Percentiles rank a stretch among this genome's conserved stretches.
phyloP scores from a whole-genome alignment of 306 rosid species.

The Acmispon strigosus region DNA sequence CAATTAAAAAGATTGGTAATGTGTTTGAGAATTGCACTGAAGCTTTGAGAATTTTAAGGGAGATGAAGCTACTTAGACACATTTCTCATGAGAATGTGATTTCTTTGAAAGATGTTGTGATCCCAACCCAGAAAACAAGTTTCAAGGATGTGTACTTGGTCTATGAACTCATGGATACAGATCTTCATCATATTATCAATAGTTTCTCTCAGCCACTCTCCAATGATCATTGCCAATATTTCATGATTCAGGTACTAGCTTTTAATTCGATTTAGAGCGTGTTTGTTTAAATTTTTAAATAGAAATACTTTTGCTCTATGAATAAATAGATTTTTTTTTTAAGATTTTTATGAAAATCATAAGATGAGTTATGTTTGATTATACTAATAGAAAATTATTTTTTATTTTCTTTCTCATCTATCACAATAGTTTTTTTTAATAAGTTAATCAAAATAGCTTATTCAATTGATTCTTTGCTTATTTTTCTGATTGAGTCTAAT shows the following conservation, averaged over 20 bases:
- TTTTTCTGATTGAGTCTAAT: slow-evolving; percentile 12
- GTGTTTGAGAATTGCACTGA: slow-evolving; percentile 56
- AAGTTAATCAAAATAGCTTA: too few species aligned
- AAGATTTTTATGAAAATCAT: too few species aligned
- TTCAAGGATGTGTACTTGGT: slow-evolving; percentile 85
- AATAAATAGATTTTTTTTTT: too few species aligned
- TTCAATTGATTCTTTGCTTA: too few species aligned
- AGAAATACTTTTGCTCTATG: too few species aligned
- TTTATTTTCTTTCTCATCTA: too few species aligned
- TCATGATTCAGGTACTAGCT: slow-evolving; percentile 88
- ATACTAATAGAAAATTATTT: too few species aligned
- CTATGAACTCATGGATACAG: slow-evolving; percentile 92
- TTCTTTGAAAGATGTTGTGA: slow-evolving; percentile 77
- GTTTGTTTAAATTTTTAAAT: too few species aligned
- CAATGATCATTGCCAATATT: slow-evolving; percentile 68
- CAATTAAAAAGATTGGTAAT: slow-evolving; percentile 78
- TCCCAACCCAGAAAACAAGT: slow-evolving; percentile 50
- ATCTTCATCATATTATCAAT: slow-evolving; percentile 64
- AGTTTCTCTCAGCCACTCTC: slow-evolving; percentile 71
- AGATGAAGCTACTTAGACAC: slow-evolving; percentile 66
- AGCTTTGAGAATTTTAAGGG: slow-evolving; percentile 74
- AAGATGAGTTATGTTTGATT: too few species aligned
- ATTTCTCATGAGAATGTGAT: slow-evolving; percentile 76
- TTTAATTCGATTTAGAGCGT: too few species aligned
- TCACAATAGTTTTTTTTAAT: too few species aligned